These are phyloP conservation scores for Daldinia grandis DNA, from an alignment of 495 filamentous ascomycete species.

Conservation along the genomic window DNA sequence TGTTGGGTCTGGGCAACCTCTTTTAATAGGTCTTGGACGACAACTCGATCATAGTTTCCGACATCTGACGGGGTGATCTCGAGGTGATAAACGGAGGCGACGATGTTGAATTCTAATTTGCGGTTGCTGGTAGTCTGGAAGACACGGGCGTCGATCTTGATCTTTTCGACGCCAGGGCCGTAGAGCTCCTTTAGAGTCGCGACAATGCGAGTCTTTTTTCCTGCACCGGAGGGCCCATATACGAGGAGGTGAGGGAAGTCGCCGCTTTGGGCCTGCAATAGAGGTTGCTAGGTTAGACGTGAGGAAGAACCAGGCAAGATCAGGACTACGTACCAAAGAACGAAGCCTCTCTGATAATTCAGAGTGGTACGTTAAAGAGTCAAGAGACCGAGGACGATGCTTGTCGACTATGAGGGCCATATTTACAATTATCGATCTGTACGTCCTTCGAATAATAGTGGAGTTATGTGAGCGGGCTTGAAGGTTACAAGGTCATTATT, in stretches of 20 bases:
- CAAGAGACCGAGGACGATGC: constrained; percentile 87
- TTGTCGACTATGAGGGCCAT: constrained; percentile 91
- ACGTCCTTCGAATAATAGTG: background rate
- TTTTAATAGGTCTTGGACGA: constrained; percentile 94
- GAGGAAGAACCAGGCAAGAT: background rate
- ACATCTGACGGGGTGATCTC: constrained; percentile 98
- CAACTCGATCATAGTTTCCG: constrained; percentile 94
- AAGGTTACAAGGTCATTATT: constrained; percentile 5
- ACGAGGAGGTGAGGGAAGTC: constrained; percentile 98
- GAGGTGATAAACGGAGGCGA: constrained; percentile 93
- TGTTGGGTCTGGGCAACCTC: constrained; percentile 99
- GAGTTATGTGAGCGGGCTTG: background rate
- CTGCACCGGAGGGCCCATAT: constrained; percentile 94
- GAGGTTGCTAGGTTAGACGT: constrained; percentile 25
- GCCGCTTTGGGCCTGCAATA: constrained; percentile 83
- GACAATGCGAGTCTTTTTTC: constrained; percentile 96
- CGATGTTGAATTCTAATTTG: constrained; percentile 98
- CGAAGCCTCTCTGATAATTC: constrained; percentile 88
- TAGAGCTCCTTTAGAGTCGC: constrained; percentile 92
- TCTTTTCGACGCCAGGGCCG: constrained; percentile 92
- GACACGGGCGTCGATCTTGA: constrained; percentile 94
- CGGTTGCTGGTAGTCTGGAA: constrained; percentile 96
- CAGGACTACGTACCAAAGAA: constrained; percentile 73
- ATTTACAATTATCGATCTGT: constrained; percentile 1
- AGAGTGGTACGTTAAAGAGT: constrained; percentile 85